Evolutionary conservation across 2,329 filamentous ascomycete species (phyloP), one percentile per base, ranked within the genome.

Genomic region (Fusarium udum): DNA sequence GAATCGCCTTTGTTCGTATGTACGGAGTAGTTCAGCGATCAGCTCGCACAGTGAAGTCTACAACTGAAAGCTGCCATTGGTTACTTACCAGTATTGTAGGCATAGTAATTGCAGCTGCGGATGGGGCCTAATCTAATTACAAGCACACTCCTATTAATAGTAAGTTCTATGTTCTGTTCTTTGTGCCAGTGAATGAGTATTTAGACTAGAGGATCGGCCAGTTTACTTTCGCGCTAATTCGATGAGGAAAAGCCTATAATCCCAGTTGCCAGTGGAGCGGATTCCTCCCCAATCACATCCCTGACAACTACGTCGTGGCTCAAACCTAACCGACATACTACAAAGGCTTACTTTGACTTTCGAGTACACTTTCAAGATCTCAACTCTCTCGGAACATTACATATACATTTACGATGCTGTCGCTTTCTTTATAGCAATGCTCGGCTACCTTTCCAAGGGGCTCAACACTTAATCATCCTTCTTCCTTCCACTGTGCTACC

Each of bases 261-360:
- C 46, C 57, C 49, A 46, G 46, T 57, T 71, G 39, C 61, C 56
- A 45, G 43, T 45, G 43, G 43, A 59, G 57, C 37, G 37, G 32
- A 42, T 49, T 36, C 45, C 40, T 64, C 40, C n/a, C 59, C 71
- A 64, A 73, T 71, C 63, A 73, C 55, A 60, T 58, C 39, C 58
- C 31, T 46, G 58, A 60, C 53, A 52, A 34, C 58, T 71, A 68
- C 67, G 59, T 68, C 67, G 71, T 74, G 62, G 48, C 67, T 64
- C 55, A 48, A 45, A 58, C 60, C 61, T 46, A 28, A 45, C 43
- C 11, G 24, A 31, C 13, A n/a, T 31, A 31, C 28, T 36, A 39
- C 34, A 67, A 55, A 67, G 59, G 61, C 37, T 53, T 58, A 37
- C 31, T 31, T 59, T 51, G 26, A 45, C 64, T 55, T 69, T 59